Base-by-base conservation (phyloP, 176 grass and related monocot species). In the Eleusine coracana region DNA sequence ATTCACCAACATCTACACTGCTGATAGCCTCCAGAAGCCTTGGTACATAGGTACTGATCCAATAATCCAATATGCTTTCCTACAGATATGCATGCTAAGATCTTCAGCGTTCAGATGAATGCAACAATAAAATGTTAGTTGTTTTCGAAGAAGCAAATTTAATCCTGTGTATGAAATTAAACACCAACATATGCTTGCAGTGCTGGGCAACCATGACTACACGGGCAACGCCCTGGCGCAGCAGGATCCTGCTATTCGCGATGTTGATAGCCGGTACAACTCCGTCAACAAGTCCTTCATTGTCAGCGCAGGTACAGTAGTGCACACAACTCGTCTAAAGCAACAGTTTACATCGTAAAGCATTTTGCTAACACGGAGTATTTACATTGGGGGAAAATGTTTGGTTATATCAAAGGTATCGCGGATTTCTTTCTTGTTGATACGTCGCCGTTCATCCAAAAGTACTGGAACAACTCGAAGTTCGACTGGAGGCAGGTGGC, bases 371-470 rank as follows among this genome's bases (percentile, higher is more conserved):
- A 54, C 51, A 54, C 3, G 16, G 51, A 4, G 16, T 54, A 18
- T 70, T 44, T 41, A 55, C 36, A 34, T 34, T 34, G 31, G 5
- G 37, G 8, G 5, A 27, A 23, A n/a, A 36, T 23, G 46, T 14
- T 20, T 11, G 4, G 0, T 37, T 5, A 36, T 17, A 36, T 17
- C 9, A 0, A 31, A 84, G 80, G 48, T 58, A 80, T 98, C 1
- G 92, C 70, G 21, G 88, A 98, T 17, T 98, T 98, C 83, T 95
- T 95, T 76, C 86, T 95, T 9, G 76, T 98, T 4, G 96, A 98
- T 71, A 98, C 96, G 0, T 61, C 88, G 10, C 96, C 96, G 0
- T 93, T 98, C 69, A 66, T 89, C n/a, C 60, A 84, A n/a, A 83
- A 86, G 73, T 98, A 98, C 44, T 98, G 92, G 96, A 93, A 81